Base-by-base conservation (phyloP, 148 eudicot species). In the Persicaria tinctoria region DNA sequence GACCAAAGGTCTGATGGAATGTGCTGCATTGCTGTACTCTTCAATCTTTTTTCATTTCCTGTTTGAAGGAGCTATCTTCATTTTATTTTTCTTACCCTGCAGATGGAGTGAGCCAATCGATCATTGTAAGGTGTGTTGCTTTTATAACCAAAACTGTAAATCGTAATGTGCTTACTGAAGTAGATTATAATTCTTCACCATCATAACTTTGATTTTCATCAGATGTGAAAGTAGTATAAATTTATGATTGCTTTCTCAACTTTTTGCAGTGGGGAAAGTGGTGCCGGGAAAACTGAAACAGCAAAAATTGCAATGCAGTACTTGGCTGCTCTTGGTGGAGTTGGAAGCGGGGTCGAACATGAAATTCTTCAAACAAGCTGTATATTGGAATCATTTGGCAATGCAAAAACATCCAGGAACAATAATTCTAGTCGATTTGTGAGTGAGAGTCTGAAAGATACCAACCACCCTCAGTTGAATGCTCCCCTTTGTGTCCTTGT, bases 261-360 rank as follows among this genome's bases (percentile, higher is more conserved):
- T 48, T 68, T 64, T 72, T 81, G 51, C 79, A 95, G 99, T 78
- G 97, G 97, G 78, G 99, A 95, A 81, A 95, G 96, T 86, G 99
- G 99, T 79, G 87, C 99, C 81, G 99, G 99, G 82, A 95, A 95
- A 85, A 95, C 94, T 47, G 99, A 92, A 83, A 90, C 99, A 74
- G 97, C 96, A 66, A 95, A 95, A 74, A 76, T 90, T 82, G 92
- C 94, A 50, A 89, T 90, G 97, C 93, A 92, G 81, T 95, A 92
- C 78, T 82, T 95, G 81, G 92, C 93, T 77, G 80, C 86, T 51
- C 85, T 89, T 81, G 93, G 92, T 80, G 93, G 97, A 76, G 92
- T 90, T 70, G 80, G 81, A 73, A 83, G 82, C 72, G 94, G 96
- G 72, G 77, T 90, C 70, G 97, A 90, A 77, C 77, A 75, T 54